Evolutionary conservation across 129 eudicot species (phyloP), one percentile per base, ranked within the genome.

Genomic region (Pulicaria dysenterica): DNA sequence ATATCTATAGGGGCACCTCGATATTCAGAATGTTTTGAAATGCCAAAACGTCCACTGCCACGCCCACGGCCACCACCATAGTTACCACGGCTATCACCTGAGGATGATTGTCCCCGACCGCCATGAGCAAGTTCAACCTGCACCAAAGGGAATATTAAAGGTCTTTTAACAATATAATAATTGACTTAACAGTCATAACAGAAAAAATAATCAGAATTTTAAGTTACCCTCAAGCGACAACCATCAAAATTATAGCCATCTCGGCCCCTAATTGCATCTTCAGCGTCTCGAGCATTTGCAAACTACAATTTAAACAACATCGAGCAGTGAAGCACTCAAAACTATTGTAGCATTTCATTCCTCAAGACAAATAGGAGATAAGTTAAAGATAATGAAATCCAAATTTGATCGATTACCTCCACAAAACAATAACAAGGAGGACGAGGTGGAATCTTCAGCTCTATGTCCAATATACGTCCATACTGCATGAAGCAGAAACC

Each of bases 161-260:
- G 37, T 12, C 11, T 34, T 34, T 58, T 2, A 58, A 34, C 36
- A 7, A 31, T 58, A 58, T 11, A 58, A 11, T 31, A 2, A 0
- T 31, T 31, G 2, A 2, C 12, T 34, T 34, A 58, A 34, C 64
- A 58, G 7, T 34, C 14, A 10, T 34, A 58, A 34, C 64, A 31
- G n/a, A 39, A 2, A n/a, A 55, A 34, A 49, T 19, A 47, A 13
- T 4, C 69, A 14, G 8, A 14, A 41, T 50, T 13, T 82, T 2
- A 41, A 58, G 56, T 67, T 84, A 94, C 97, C 96, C 99, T 86
- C 58, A 94, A 72, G 50, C 99, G 92, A 67, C 99, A 90, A 57
- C 97, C 99, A 79, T 94, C 99, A 79, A 90, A 94, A 82, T 94
- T 90, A 70, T 94, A 94, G 72, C 99, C 99, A 88, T 94, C 97